A percentile compares a stretch with the other conserved stretches of the same genome.
These are phyloP conservation scores for Lecanicillium sp. DNA, from an alignment of 2,329 filamentous ascomycete species.

Conservation along the genomic window DNA sequence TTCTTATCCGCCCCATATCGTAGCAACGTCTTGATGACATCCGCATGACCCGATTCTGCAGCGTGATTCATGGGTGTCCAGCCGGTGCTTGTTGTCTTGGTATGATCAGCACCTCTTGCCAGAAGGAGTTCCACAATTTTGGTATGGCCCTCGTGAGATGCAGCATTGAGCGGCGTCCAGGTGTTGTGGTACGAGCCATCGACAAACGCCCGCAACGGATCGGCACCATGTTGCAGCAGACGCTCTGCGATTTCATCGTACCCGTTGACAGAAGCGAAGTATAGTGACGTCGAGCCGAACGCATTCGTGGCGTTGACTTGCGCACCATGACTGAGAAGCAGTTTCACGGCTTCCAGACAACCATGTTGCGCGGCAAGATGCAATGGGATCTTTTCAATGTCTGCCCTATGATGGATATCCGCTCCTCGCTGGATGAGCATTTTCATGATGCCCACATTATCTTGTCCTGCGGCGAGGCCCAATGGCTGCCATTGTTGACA, in stretches of 20 bases:
- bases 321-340: not conserved
- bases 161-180: conserved; percentile 4
- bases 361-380: not conserved
- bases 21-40: conserved; percentile 1
- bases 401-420: not conserved
- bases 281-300: conserved; percentile 2
- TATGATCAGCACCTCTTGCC: not conserved
- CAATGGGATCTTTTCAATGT: not conserved
- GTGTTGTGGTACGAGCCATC: conserved; percentile 1
- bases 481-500: not conserved
- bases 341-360: not conserved
- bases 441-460: not conserved
- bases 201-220: conserved; percentile 3
- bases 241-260: conserved; percentile 1
- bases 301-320: not conserved
- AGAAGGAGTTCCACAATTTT: conserved; percentile 1
- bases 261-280: conserved; percentile 3
- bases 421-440: not conserved
- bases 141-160: not conserved
- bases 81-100: too few species aligned
- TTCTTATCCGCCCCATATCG: conserved; percentile 2
- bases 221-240: conserved; percentile 5
- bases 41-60: not conserved
- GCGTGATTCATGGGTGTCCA: not conserved
- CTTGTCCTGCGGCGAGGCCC: not conserved